Percentiles rank a stretch among this genome's conserved stretches.
These are phyloP conservation scores for Monosporascus sp. DNA, from an alignment of 2,329 filamentous ascomycete species.

Conservation along the genomic window DNA sequence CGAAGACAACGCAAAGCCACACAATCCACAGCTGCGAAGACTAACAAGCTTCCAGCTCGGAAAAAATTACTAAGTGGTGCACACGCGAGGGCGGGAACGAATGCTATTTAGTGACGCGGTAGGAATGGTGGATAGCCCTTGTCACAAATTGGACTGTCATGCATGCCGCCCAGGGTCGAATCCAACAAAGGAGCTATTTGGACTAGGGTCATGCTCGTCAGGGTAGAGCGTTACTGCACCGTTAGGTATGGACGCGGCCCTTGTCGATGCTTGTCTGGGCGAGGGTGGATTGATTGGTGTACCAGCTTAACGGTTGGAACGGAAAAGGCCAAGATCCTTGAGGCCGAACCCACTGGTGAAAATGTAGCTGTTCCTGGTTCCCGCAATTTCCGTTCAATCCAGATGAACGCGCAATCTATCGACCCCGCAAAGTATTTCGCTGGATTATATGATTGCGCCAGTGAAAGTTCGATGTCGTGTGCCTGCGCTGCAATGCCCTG, in stretches of 20 bases:
- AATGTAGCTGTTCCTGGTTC: no score
- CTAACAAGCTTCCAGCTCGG: constrained; percentile 1
- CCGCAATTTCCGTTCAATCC: no score
- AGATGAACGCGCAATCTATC: neutral
- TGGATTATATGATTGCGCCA: neutral
- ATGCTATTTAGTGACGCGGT: constrained; percentile 16
- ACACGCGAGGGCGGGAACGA: no score
- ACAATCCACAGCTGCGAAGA: neutral
- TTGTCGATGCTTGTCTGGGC: neutral
- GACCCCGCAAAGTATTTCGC: neutral
- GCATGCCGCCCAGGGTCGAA: constrained; percentile 19
- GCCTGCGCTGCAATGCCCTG: no score
- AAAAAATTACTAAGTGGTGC: constrained; percentile 13
- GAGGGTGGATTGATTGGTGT: neutral
- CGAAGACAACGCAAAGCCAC: neutral
- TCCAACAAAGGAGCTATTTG: constrained; percentile 1
- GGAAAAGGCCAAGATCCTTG: no score
- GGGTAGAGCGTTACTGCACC: neutral
- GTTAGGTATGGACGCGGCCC: neutral
- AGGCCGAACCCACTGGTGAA: no score
- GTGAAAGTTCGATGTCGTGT: no score
- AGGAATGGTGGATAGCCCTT: constrained; percentile 22
- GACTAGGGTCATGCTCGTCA: neutral
- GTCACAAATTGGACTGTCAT: constrained; percentile 25
- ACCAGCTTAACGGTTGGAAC: neutral